Evolutionary conservation across 2,329 filamentous ascomycete species (phyloP).

Genomic region (Trichoderma sp.): DNA sequence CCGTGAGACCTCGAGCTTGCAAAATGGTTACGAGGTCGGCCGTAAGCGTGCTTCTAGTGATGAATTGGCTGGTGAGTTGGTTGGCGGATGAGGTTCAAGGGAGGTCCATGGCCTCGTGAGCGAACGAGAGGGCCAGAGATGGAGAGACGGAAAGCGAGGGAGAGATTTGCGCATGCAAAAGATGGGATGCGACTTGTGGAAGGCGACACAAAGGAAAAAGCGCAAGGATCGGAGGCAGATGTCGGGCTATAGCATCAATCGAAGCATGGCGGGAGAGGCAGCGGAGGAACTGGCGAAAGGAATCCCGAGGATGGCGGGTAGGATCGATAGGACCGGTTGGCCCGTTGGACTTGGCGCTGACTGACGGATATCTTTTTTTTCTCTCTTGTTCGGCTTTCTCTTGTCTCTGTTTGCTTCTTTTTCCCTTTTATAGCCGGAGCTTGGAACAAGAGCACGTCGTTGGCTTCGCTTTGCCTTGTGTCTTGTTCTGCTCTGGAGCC

Average conservation of each 20-base stretch:
- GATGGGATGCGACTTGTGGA: neutral
- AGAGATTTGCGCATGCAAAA: neutral
- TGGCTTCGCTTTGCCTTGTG: neutral
- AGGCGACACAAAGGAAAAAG: slow-evolving; percentile 12
- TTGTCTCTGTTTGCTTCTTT: neutral
- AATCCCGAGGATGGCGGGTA: neutral
- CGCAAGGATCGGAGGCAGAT: neutral
- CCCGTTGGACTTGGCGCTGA: slow-evolving; percentile 14
- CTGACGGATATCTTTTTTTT: neutral
- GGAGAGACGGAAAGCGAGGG: neutral
- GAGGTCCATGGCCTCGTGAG: slow-evolving; percentile 18
- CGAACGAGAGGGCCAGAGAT: neutral
- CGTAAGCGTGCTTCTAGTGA: neutral
- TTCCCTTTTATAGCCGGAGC: neutral
- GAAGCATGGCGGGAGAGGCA: slow-evolving; percentile 15
- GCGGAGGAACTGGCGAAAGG: neutral
- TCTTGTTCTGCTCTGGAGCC: neutral
- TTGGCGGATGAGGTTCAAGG: neutral
- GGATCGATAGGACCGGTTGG: neutral
- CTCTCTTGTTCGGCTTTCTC: neutral
- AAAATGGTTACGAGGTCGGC: neutral
- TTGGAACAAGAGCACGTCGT: neutral
- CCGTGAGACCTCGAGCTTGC: neutral
- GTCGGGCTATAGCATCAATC: slow-evolving; percentile 18
- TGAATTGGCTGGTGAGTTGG: neutral